Percentiles rank a stretch among this genome's conserved stretches.
phyloP scores from a whole-genome alignment of 345 rosid species.

The Euphorbia peplus region DNA sequence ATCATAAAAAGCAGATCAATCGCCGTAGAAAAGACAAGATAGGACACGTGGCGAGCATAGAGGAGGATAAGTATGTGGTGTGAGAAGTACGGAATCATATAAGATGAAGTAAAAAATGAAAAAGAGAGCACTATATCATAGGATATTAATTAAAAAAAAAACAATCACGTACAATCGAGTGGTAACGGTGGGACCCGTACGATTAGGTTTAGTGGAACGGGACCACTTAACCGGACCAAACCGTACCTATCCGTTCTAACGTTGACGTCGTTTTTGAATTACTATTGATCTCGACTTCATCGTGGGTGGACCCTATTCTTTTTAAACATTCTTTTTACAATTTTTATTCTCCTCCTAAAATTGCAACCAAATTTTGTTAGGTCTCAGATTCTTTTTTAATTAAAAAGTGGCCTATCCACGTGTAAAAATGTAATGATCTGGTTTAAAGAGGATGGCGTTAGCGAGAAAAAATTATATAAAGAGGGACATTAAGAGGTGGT shows the following conservation, averaged over 20 bases:
- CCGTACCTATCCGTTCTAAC: constrained; percentile 20
- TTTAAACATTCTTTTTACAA: too few relatives aligned
- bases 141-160: not conserved
- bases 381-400: too few relatives aligned
- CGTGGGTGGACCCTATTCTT: not conserved
- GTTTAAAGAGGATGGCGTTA: too few relatives aligned
- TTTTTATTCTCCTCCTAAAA: too few relatives aligned
- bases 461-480: too few relatives aligned
- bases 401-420: too few relatives aligned
- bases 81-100: not conserved
- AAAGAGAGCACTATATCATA: not conserved
- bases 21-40: not conserved
- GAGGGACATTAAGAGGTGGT: too few relatives aligned
- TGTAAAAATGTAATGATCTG: too few relatives aligned
- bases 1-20: not conserved
- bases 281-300: not conserved
- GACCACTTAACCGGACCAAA: not conserved
- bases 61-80: not conserved
- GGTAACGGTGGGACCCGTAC: not conserved
- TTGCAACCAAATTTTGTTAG: too few relatives aligned
- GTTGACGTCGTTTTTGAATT: constrained; percentile 8
- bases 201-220: not conserved
- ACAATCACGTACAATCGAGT: constrained; percentile 4
- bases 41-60: not conserved
- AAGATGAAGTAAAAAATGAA: too few relatives aligned